A percentile compares a stretch with the other conserved stretches of the same genome.
These are phyloP conservation scores for Toxicodendron radicans DNA, from an alignment of 345 rosid species.

Conservation along the genomic window DNA sequence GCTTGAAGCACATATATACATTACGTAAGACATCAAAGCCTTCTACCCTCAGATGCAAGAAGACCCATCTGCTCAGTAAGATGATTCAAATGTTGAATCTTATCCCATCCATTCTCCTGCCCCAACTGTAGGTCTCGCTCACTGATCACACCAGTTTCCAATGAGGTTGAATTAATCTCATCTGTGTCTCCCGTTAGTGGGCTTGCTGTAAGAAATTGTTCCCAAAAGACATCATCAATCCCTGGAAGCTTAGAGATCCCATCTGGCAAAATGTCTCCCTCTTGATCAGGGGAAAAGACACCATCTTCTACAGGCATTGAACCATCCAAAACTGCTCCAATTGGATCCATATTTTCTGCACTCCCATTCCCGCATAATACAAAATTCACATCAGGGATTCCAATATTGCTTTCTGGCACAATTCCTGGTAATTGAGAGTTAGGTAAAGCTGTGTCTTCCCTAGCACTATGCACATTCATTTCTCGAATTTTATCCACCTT, in stretches of 20 bases:
- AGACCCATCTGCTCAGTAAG: constrained; percentile 75
- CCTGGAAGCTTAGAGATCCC: constrained; percentile 57
- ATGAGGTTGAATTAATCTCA: constrained; percentile 41
- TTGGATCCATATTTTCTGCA: constrained; percentile 47
- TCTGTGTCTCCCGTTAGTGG: constrained; percentile 55
- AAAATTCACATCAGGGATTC: constrained; percentile 40
- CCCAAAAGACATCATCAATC: constrained; percentile 64
- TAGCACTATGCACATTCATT: constrained; percentile 15
- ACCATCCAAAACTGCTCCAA: constrained; percentile 39
- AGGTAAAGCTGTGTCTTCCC: constrained; percentile 31
- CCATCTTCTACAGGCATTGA: constrained; percentile 35
- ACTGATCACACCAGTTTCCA: constrained; percentile 36
- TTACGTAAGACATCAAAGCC: constrained; percentile 28
- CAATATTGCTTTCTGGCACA: constrained; percentile 35
- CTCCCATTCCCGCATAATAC: constrained; percentile 40
- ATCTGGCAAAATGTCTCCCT: constrained; percentile 45
- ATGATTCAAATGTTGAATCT: constrained; percentile 50
- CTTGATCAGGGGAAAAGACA: constrained; percentile 40
- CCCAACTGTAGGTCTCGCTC: constrained; percentile 31
- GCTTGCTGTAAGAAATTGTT: constrained; percentile 53
- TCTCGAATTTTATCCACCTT: constrained; percentile 22
- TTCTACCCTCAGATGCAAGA: constrained; percentile 49
- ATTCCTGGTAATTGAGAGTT: constrained; percentile 38
- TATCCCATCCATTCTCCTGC: constrained; percentile 44
- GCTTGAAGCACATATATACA: constrained; percentile 13